phyloP scores from a whole-genome alignment of 75 land plant species.

The Larix kaempferi region DNA sequence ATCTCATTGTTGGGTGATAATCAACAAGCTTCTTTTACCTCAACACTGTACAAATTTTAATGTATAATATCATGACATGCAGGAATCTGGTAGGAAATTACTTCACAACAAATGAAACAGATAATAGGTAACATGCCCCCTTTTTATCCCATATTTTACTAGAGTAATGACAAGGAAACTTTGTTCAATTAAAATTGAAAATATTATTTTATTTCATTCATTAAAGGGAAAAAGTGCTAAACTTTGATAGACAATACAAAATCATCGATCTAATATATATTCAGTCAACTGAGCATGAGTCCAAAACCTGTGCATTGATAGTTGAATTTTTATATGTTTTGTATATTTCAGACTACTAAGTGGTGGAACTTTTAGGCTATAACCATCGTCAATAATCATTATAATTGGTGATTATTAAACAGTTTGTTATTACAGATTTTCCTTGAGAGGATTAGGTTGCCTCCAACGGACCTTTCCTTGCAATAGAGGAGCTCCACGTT shows the following conservation, averaged over 20 bases:
- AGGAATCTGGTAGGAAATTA: constrained; percentile 10
- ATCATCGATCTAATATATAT: neutral
- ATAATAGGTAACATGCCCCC: neutral
- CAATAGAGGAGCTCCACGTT: constrained; percentile 2
- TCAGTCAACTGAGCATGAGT: neutral
- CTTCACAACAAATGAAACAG: neutral
- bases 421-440: neutral
- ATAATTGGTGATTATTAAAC: neutral
- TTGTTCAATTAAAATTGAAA: neutral
- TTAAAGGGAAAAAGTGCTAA: neutral
- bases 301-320: neutral
- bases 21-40: neutral
- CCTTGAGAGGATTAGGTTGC: neutral
- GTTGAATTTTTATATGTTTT: neutral
- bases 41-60: neutral
- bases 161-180: too few species aligned
- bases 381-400: neutral
- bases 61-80: neutral
- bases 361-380: neutral
- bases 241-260: neutral
- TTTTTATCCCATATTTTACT: neutral
- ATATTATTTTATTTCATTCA: neutral
- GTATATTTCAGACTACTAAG: neutral
- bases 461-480: constrained; percentile 11
- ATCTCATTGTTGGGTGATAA: neutral